Evolutionary conservation across 352 stramenopile genomes (phyloP).

Genomic region (Globisporangium orthogonon): DNA sequence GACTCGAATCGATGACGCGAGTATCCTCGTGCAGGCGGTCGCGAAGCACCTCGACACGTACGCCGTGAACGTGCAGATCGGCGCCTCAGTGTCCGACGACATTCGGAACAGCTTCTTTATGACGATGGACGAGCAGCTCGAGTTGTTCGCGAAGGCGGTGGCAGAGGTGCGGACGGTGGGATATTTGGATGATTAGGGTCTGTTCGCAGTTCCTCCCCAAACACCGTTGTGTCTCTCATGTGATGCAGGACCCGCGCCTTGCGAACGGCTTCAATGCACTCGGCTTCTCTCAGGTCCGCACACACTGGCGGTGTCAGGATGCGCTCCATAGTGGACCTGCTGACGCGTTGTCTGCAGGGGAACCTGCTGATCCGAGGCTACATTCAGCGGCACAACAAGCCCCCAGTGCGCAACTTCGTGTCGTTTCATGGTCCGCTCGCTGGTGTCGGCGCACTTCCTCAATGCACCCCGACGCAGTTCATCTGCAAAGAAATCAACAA

Average conservation of each 20-base stretch:
- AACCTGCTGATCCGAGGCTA: conserved; percentile 94
- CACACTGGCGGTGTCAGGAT: too few relatives aligned
- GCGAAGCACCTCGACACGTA: conserved; percentile 82
- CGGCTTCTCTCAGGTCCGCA: conserved; percentile 86
- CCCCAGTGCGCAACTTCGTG: conserved; percentile 87
- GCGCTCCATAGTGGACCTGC: background rate
- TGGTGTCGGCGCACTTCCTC: conserved; percentile 84
- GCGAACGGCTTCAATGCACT: conserved; percentile 89
- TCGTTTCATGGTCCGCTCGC: conserved; percentile 90
- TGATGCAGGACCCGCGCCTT: conserved; percentile 67
- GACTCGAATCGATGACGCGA: too few relatives aligned
- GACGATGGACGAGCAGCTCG: conserved; percentile 89
- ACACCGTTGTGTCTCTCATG: background rate
- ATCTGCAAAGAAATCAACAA: conserved; percentile 83
- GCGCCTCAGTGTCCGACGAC: conserved; percentile 74
- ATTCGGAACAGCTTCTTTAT: conserved; percentile 92
- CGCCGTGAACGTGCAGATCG: conserved; percentile 86
- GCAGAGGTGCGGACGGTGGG: conserved; percentile 28
- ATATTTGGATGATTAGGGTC: background rate
- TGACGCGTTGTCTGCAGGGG: conserved; percentile 27
- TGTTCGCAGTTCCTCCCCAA: background rate
- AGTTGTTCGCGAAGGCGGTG: conserved; percentile 87
- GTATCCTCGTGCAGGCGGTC: conserved; percentile 29
- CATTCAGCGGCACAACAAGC: conserved; percentile 91
- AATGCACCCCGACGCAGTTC: conserved; percentile 80